Evolutionary conservation across 129 eudicot species (phyloP).

Genomic region (Lactuca sativa): DNA sequence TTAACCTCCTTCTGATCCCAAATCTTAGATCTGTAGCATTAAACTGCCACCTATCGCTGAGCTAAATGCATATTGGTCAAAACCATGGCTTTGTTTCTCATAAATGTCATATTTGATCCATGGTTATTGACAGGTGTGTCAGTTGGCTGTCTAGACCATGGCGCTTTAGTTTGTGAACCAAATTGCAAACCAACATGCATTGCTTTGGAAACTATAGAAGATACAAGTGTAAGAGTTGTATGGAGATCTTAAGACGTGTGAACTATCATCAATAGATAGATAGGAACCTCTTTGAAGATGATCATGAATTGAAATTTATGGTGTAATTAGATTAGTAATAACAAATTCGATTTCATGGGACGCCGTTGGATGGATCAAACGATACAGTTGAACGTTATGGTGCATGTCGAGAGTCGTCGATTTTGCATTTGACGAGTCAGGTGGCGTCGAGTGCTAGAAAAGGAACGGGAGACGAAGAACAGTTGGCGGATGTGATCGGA

Average conservation of each 20-base stretch:
- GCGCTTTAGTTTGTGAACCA: constrained; percentile 29
- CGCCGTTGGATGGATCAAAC: too few relatives aligned
- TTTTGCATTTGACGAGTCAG: too few relatives aligned
- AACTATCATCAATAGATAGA: neutral
- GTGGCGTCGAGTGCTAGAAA: too few relatives aligned
- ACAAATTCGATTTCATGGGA: too few relatives aligned
- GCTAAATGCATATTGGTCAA: constrained; percentile 33
- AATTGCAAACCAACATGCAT: constrained; percentile 32
- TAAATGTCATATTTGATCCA: constrained; percentile 30
- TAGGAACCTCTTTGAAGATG: neutral
- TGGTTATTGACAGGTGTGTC: constrained; percentile 55
- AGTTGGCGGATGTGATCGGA: too few relatives aligned
- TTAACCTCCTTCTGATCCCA: constrained; percentile 45
- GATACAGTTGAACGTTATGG: too few relatives aligned
- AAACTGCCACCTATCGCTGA: constrained; percentile 36
- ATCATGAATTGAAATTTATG: neutral
- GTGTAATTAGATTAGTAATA: too few relatives aligned
- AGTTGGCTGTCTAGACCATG: constrained; percentile 50
- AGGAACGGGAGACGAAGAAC: too few relatives aligned
- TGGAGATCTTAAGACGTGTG: constrained; percentile 33
- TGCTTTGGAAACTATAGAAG: constrained; percentile 36
- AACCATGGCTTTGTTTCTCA: constrained; percentile 35
- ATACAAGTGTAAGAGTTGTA: constrained; percentile 44
- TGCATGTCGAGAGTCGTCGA: too few relatives aligned
- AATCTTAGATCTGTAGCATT: constrained; percentile 34